Base-by-base conservation (phyloP, 768 basidiomycete species). In the Lactarius hatsudake region DNA sequence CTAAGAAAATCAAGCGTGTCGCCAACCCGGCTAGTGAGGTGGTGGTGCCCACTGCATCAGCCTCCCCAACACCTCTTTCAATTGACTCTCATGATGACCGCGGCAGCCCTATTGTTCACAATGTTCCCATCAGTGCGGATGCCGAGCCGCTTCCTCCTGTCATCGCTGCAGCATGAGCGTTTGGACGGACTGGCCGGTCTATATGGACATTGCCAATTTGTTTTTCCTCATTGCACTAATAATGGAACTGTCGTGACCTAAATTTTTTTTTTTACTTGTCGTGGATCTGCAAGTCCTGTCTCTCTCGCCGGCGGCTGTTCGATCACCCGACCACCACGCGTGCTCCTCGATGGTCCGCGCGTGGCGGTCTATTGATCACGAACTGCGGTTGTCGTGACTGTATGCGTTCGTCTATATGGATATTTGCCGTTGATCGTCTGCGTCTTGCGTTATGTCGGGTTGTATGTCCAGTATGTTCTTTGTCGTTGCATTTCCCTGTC, bases 1-100 rank as follows among this genome's bases (percentile, higher is more conserved):
- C 63, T 12, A 79, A 78, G 73, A 80, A 79, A 71, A 60, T 63
- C 12, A 80, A 79, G 71, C 67, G 72, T 64, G 54, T 18, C n/a
- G 23, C 34, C 23, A 68, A 64, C 34, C 5, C 34, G 26, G 34
- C 34, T 2, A 56, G 36, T 15, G 67, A 63, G 26, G 59, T 23
- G 34, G 53, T 43, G 12, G 42, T 54, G 5, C 15, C 51, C 3
- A 53, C 30, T 9, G 42, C 43, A 6, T 42, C 10, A 0, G 23
- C 42, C 5, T 28, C 53, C 5, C 45, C 48, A 2, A 43, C 28
- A 23, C 28, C 58, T 13, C 36, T 43, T 5, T 56, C 67, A 28
- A 59, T 38, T 26, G 59, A 68, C n/a, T 64, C 67, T 5, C 62
- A 53, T 3, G 62, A 64, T 32, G 67, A 68, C 53, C 62, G 55